A percentile compares a stretch with the other conserved stretches of the same genome.
phyloP scores from a whole-genome alignment of 768 basidiomycete genomes.

The Leucosporidium creatinivorum region DNA sequence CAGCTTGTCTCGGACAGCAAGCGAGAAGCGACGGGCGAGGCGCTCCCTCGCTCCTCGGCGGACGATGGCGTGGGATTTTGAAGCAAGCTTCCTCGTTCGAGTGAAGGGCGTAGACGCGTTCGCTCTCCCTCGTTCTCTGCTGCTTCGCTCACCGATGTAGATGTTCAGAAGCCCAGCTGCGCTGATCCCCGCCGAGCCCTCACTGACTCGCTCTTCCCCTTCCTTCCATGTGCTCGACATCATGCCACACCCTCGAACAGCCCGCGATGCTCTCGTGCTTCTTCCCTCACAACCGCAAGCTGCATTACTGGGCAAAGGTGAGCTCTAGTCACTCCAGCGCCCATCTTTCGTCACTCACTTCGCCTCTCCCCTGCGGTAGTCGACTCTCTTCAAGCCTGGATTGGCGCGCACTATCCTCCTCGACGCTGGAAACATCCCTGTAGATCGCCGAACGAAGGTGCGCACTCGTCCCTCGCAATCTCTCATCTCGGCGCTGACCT shows the following conservation, averaged over 20 bases:
- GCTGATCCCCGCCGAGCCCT: no score
- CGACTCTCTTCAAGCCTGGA: constrained; percentile 71
- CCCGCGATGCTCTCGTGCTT: constrained; percentile 46
- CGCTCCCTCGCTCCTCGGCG: no score
- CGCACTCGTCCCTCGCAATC: background rate
- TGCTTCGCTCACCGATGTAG: no score
- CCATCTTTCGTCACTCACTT: background rate
- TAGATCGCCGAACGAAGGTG: constrained; percentile 73
- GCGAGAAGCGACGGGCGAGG: no score
- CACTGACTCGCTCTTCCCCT: background rate
- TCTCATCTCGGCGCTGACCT: background rate
- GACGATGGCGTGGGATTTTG: no score
- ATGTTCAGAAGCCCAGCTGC: no score
- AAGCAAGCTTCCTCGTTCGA: no score
- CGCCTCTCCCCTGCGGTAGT: background rate
- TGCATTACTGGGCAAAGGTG: constrained; percentile 53
- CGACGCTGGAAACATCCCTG: constrained; percentile 94
- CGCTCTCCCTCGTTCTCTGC: no score
- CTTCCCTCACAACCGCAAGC: constrained; percentile 69
- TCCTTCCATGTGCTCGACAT: background rate
- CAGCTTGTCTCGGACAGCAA: no score
- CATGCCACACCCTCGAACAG: constrained; percentile 35
- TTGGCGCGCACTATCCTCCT: constrained; percentile 63
- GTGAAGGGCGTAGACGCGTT: no score
- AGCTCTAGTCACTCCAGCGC: background rate